Conservation (phyloP, 768 basidiomycete genomes). For the Antrodiella citrinella region DNA sequence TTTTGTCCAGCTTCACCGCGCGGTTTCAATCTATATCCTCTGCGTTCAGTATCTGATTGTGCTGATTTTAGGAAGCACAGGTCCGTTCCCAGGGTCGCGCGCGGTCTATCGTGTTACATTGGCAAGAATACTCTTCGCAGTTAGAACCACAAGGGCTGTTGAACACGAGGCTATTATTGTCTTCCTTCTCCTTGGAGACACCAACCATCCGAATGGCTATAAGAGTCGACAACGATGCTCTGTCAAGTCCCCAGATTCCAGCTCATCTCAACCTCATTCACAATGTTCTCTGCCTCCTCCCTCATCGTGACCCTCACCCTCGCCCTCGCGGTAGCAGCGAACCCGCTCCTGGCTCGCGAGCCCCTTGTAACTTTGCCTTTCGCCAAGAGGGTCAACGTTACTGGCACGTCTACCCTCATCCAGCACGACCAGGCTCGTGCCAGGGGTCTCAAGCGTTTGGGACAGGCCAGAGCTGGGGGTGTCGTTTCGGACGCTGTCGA, state of each 20-base stretch:
- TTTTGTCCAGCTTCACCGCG: conserved; percentile 22
- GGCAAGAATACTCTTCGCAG: too few relatives aligned
- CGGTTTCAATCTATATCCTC: conserved; percentile 27
- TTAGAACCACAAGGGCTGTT: neutral
- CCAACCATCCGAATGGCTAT: too few relatives aligned
- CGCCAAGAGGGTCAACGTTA: conserved; percentile 46
- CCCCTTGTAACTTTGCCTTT: conserved; percentile 35
- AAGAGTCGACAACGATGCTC: neutral
- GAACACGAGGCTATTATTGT: neutral
- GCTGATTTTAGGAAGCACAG: too few relatives aligned
- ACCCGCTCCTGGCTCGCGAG: conserved; percentile 17
- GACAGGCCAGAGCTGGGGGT: conserved; percentile 22
- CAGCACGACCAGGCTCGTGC: conserved; percentile 45
- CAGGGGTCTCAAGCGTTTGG: conserved; percentile 31
- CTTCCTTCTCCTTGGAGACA: neutral
- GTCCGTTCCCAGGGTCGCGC: too few relatives aligned
- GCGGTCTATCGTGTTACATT: too few relatives aligned
- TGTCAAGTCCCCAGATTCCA: neutral
- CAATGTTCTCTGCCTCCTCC: conserved; percentile 16
- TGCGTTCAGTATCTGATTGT: conserved; percentile 35
- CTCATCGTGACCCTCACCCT: conserved; percentile 19
- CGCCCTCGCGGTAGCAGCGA: conserved; percentile 17
- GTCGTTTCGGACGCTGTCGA: conserved; percentile 15
- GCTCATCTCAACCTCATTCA: neutral
- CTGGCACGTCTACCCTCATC: conserved; percentile 39